Evolutionary conservation across 495 filamentous ascomycete genomes (phyloP), one percentile per base, ranked within the genome.

Genomic region (Pyrenula massariospora): DNA sequence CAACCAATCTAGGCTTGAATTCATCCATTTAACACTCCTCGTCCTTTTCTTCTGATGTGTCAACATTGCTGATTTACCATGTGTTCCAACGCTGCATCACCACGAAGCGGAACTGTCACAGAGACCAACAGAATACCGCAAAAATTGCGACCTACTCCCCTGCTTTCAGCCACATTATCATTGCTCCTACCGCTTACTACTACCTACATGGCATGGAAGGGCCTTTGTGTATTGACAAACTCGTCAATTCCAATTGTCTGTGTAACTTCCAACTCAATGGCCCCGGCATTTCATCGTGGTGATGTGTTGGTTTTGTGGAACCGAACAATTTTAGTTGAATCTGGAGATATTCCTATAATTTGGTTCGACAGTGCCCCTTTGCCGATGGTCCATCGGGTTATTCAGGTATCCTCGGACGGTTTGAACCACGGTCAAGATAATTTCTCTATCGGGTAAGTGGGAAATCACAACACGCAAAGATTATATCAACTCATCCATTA

Each of bases 301-400:
- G 68, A 72, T 58, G 22, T 70, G 12, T 57, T 72, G 2, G 52
- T 71, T 1, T 48, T 71, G 10, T 68, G 54, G 22, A 72, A 71
- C 54, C 49, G 58, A 0, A 19, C 54, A 22, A 12, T 50, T 0
- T 11, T 54, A 0, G 53, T 72, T 25, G 24, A 55, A 3, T 56
- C 60, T 8, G 70, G 70, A 8, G 67, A 71, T 25, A 67, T 71
- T 25, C 57, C 67, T 1, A 66, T 68, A 12, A 52, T 63, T n/a
- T 72, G 69, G 68, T 71, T 71, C 42, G 2, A 25, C 1, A 59
- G 60, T 2, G 25, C 47, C 11, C 58, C 61, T 24, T 58, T 70
- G 25, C 70, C 70, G 31, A 72, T 70, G 70, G 67, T 72, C 23
- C 70, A 71, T 57, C 60, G 70, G 3, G 59, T 57, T 5, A 58